Evolutionary conservation across 2,329 filamentous ascomycete genomes (phyloP), one percentile per base, ranked within the genome.

Genomic region (Hirsutella rhossiliensis): DNA sequence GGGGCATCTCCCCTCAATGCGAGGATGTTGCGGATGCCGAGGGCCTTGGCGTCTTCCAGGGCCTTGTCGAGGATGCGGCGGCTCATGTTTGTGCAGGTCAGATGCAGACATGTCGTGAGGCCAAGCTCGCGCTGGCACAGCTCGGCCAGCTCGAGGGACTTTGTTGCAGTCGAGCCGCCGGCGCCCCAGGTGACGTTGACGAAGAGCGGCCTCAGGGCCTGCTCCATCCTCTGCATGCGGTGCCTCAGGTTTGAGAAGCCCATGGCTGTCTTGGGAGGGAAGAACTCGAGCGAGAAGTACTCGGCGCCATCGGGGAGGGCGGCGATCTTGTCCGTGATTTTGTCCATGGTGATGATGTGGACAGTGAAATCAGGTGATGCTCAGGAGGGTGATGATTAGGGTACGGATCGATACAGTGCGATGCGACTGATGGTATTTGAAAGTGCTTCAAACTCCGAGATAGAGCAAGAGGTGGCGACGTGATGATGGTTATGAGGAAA

Each of bases 11-110:
- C 92, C 55, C 92, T 75, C 50, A 98, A 68, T 4, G 92, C 92
- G 39, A 98, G 71, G 44, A 98, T 95, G 58, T 98, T 98, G 52
- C 89, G 76, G 52, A 98, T 87, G 0, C 92, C 92, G 40, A 97
- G 67, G 11, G 76, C 84, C 65, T 94, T 95, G 40, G 90, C 90
- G 57, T 94, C 86, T 56, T 94, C 86, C 51, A 98, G 68, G 0
- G 90, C 86, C 60, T 89, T 82, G 56, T 98, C 92, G 47, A 98
- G 80, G 54, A 94, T 67, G 42, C 75, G 75, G 52, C 82, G 78
- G 60, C 84, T 92, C 90, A 97, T 97, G 63, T 98, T 97, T 44
- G 92, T 98, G 65, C 92, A 98, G 3, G 92, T 98, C 52, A 98
- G 71, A 62, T 98, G 92, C 52, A 98, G 72, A 62, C 92, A 96